phyloP scores from a whole-genome alignment of 2,329 filamentous ascomycete genomes.

The Sphaerulina vaccinii region DNA sequence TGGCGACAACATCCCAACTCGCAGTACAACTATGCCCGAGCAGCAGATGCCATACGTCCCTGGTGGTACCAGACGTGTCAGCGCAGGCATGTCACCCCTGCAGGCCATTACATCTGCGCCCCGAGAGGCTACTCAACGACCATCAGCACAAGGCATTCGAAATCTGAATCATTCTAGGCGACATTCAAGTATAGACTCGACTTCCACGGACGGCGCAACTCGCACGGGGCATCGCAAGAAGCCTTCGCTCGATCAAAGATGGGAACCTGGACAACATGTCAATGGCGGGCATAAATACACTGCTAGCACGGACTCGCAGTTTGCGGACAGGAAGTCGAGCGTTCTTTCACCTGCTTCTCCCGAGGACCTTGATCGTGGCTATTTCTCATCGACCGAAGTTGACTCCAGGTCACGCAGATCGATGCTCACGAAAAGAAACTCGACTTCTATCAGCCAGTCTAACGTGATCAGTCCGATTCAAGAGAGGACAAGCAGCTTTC shows the following conservation, averaged over 20 bases:
- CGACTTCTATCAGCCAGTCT: constrained; percentile 30
- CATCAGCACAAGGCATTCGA: constrained; percentile 39
- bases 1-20: constrained; percentile 15
- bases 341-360: constrained; percentile 35
- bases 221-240: constrained; percentile 53
- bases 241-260: constrained; percentile 58
- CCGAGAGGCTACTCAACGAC: constrained; percentile 35
- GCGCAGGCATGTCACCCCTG: constrained; percentile 30
- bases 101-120: constrained; percentile 36
- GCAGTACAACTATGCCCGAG: constrained; percentile 18
- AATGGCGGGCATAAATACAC: constrained; percentile 28
- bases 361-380: constrained; percentile 76
- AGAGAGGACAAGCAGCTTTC: constrained; percentile 64
- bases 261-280: constrained; percentile 40
- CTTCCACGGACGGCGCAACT: constrained; percentile 40
- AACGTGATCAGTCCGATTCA: constrained; percentile 35
- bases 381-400: constrained; percentile 86
- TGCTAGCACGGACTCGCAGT: constrained; percentile 24
- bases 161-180: constrained; percentile 75
- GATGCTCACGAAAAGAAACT: constrained; percentile 67
- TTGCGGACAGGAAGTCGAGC: constrained; percentile 34
- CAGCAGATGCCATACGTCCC: constrained; percentile 12
- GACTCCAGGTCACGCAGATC: constrained; percentile 56
- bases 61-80: constrained; percentile 31
- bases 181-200: constrained; percentile 80